Conservation (phyloP, 179 eudicot genomes). For the Corrigiola litoralis region DNA sequence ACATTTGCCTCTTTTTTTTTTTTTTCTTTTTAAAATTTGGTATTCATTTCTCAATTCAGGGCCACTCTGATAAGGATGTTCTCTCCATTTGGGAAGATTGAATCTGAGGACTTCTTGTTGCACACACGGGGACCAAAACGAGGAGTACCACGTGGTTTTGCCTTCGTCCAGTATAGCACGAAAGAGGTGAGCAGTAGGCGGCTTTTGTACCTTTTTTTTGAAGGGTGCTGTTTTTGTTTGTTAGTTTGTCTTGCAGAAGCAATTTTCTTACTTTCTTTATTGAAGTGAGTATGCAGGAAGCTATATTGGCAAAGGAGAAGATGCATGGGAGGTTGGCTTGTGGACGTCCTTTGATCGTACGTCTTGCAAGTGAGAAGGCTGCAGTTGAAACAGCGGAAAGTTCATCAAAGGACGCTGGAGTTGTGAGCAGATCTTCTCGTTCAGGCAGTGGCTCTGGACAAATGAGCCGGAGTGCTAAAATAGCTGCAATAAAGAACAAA, state of each 20-base stretch:
- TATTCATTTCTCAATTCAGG: conserved; percentile 32
- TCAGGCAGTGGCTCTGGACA: conserved; percentile 43
- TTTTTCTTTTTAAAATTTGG: too few relatives aligned
- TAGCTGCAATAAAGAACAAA: conserved; percentile 87
- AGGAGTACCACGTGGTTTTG: conserved; percentile 92
- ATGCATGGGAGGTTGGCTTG: conserved; percentile 79
- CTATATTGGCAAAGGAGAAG: conserved; percentile 78
- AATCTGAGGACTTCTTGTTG: conserved; percentile 79
- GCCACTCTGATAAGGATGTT: conserved; percentile 78
- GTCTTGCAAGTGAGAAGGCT: conserved; percentile 71
- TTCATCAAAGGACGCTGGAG: conserved; percentile 27
- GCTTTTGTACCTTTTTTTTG: too few relatives aligned
- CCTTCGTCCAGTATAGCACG: conserved; percentile 67
- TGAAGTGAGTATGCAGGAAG: conserved; percentile 99
- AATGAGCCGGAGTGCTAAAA: conserved; percentile 71
- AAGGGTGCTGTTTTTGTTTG: background rate
- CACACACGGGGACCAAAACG: conserved; percentile 88
- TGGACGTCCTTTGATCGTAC: conserved; percentile 84
- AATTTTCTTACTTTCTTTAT: conserved; percentile 30
- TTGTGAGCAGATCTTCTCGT: conserved; percentile 25
- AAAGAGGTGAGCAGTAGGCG: conserved; percentile 84
- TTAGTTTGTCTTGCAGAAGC: background rate
- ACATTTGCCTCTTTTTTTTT: too few relatives aligned
- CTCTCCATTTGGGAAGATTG: conserved; percentile 76
- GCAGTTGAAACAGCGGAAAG: conserved; percentile 31